Conservation (phyloP, 257 asterid genomes). For the Forsythia suspensa region DNA sequence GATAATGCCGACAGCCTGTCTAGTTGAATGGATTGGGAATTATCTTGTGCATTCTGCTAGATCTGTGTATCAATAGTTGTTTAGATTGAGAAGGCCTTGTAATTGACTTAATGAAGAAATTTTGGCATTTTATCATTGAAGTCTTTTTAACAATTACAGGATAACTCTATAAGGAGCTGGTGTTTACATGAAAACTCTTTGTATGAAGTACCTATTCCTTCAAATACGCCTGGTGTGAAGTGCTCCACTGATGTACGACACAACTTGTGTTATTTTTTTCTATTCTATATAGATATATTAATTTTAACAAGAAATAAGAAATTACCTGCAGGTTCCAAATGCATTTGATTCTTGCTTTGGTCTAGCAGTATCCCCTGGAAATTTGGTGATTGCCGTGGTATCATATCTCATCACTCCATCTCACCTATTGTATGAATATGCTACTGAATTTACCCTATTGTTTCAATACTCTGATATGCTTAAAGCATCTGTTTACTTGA, state of each 20-base stretch:
- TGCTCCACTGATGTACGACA: slow-evolving; percentile 65
- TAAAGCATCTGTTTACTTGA: not conserved
- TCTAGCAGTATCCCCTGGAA: slow-evolving; percentile 87
- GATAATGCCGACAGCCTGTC: not conserved
- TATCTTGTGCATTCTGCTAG: slow-evolving; percentile 10
- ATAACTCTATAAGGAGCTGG: slow-evolving; percentile 76
- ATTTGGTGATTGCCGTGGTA: slow-evolving; percentile 88
- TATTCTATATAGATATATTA: not conserved
- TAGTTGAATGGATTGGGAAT: slow-evolving; percentile 1
- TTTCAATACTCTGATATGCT: not conserved
- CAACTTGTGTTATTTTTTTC: slow-evolving; percentile 16
- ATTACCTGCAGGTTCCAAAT: slow-evolving; percentile 55
- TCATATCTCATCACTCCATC: slow-evolving; percentile 14
- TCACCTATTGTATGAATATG: slow-evolving; percentile 5
- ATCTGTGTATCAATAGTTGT: not conserved
- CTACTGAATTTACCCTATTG: not conserved
- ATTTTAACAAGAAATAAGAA: slow-evolving; percentile 24
- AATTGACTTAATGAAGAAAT: not conserved
- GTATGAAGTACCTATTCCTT: slow-evolving; percentile 62
- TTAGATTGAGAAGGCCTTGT: slow-evolving; percentile 5
- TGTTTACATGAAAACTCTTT: slow-evolving; percentile 46
- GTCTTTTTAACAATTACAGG: slow-evolving; percentile 44
- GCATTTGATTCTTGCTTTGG: slow-evolving; percentile 86
- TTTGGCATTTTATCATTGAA: not conserved
- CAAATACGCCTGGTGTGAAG: slow-evolving; percentile 55